A percentile compares a stretch with the other conserved stretches of the same genome.
These are phyloP conservation scores for Ceratobasidium sp. DNA, from an alignment of 1,284 basidiomycete genomes.

Conservation along the genomic window DNA sequence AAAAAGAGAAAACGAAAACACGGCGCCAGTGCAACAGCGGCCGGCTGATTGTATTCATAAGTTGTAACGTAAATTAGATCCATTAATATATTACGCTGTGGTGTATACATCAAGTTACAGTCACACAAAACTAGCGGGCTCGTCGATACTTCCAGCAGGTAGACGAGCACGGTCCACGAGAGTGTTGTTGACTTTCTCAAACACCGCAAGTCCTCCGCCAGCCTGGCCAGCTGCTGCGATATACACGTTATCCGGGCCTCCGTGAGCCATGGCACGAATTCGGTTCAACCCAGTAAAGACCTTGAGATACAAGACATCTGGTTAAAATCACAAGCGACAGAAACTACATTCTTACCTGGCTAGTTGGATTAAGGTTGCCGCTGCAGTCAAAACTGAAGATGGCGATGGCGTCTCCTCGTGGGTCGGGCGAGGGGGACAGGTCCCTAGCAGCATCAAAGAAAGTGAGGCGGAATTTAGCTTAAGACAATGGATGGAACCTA, in stretches of 20 bases:
- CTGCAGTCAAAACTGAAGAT: slow-evolving; percentile 46
- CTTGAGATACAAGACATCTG: not conserved
- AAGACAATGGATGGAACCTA: slow-evolving; percentile 61
- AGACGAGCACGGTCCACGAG: slow-evolving; percentile 54
- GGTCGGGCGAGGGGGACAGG: slow-evolving; percentile 57
- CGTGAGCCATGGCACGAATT: slow-evolving; percentile 73
- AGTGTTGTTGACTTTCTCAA: slow-evolving; percentile 63
- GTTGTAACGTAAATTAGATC: not conserved
- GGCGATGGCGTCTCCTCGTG: slow-evolving; percentile 51
- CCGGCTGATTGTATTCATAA: slow-evolving; percentile 2
- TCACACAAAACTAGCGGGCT: slow-evolving; percentile 49
- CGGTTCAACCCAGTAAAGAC: slow-evolving; percentile 75
- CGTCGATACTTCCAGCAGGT: slow-evolving; percentile 35
- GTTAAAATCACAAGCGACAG: not conserved
- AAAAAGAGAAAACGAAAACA: slow-evolving; percentile 42
- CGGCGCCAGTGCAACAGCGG: not conserved
- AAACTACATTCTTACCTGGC: slow-evolving; percentile 55
- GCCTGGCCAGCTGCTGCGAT: slow-evolving; percentile 68
- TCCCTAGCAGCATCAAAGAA: slow-evolving; percentile 57
- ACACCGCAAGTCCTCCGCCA: slow-evolving; percentile 71
- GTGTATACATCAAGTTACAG: slow-evolving; percentile 25
- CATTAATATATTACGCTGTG: not conserved
- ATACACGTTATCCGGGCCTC: slow-evolving; percentile 67
- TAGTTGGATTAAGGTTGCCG: slow-evolving; percentile 58
- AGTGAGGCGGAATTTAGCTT: slow-evolving; percentile 52